Conservation (phyloP, 2,329 filamentous ascomycete species). For the Paramyrothecium roridum region DNA sequence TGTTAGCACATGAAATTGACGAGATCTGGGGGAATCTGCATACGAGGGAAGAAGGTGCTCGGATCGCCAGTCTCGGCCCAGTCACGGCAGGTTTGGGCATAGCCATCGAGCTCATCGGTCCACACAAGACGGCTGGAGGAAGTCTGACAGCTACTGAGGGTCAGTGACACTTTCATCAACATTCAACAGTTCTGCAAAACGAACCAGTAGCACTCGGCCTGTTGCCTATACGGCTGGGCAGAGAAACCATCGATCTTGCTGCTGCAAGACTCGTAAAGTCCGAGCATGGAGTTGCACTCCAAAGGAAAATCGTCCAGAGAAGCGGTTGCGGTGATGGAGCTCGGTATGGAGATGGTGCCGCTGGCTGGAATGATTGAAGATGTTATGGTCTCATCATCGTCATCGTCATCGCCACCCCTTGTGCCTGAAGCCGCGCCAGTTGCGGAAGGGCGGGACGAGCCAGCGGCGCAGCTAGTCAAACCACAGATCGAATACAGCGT, state of each 20-base stretch:
- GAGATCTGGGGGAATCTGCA: not conserved
- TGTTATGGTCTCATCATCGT: not conserved
- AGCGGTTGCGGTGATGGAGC: slow-evolving; percentile 10
- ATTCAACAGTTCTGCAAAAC: slow-evolving; percentile 2
- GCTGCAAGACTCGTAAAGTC: slow-evolving; percentile 21
- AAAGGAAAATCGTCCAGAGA: slow-evolving; percentile 13
- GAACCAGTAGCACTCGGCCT: slow-evolving; percentile 30
- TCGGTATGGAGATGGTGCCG: not conserved
- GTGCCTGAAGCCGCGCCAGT: not conserved
- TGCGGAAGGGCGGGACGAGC: not conserved
- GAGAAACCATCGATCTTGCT: slow-evolving; percentile 18
- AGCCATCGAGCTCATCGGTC: slow-evolving; percentile 25
- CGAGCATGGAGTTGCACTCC: slow-evolving; percentile 22
- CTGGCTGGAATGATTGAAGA: not conserved
- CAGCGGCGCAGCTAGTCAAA: slow-evolving; percentile 1
- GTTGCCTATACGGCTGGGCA: slow-evolving; percentile 17
- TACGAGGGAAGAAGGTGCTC: slow-evolving; percentile 20
- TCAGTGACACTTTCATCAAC: slow-evolving; percentile 7
- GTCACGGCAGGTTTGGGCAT: slow-evolving; percentile 23
- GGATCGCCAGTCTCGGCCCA: slow-evolving; percentile 24
- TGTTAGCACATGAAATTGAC: slow-evolving; percentile 8
- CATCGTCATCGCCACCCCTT: not conserved
- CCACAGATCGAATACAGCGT: slow-evolving; percentile 19
- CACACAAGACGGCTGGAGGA: slow-evolving; percentile 13
- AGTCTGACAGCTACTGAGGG: slow-evolving; percentile 16